Evolutionary conservation across 202 grass and related monocot genomes (phyloP).

Genomic region (Bolboschoenoplectus hybrid): DNA sequence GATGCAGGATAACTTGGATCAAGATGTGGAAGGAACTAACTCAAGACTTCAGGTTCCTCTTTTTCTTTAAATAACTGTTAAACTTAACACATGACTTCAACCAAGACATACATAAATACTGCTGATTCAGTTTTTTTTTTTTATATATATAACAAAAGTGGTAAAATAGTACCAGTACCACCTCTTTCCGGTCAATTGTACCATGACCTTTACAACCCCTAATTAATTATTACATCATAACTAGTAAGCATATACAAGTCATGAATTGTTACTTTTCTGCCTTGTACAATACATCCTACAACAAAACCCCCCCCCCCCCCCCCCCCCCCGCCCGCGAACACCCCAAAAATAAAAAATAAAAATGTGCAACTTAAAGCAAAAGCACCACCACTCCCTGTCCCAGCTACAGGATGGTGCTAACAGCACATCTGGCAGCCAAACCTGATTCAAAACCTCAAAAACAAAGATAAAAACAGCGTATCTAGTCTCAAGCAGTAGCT

Average conservation of each 20-base stretch:
- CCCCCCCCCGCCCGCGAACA: too few species aligned
- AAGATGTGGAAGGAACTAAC: constrained; percentile 49
- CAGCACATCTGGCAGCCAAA: background rate
- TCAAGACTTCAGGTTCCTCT: constrained; percentile 50
- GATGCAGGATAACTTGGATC: constrained; percentile 64
- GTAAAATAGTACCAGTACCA: background rate
- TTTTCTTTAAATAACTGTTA: background rate
- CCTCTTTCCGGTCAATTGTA: background rate
- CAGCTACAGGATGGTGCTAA: background rate
- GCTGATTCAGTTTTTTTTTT: background rate
- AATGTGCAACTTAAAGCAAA: background rate
- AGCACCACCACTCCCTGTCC: background rate
- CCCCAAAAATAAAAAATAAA: background rate
- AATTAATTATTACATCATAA: background rate
- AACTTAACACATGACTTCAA: background rate
- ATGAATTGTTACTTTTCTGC: background rate
- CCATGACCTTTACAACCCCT: background rate
- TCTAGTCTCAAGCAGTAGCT: background rate
- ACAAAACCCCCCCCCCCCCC: background rate
- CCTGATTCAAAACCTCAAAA: background rate
- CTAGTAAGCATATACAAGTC: background rate
- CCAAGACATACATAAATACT: background rate
- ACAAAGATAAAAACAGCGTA: background rate
- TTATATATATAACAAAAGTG: background rate
- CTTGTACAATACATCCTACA: background rate